Evolutionary conservation across 148 eudicot species (phyloP), one percentile per base, ranked within the genome.

Genomic region (Vaccinium darrowii): DNA sequence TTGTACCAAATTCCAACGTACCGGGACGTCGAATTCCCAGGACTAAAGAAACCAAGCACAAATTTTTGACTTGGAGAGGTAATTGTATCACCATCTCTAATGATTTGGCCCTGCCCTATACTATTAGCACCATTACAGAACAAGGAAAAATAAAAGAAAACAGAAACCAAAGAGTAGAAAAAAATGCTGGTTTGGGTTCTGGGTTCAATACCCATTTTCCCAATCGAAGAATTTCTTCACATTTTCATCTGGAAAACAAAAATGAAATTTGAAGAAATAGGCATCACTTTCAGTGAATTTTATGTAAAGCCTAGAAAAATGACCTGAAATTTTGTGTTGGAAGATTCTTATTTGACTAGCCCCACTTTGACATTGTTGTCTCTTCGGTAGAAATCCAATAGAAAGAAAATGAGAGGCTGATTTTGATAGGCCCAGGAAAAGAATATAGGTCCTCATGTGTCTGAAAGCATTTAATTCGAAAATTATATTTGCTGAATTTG

Each of bases 1-100:
- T 87, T 50, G 86, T 90, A 91, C 94, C 93, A 91, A 5, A 95
- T 90, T 81, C 95, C 98, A 2, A 94, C 91, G 76, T 93, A 95
- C 65, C 94, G 87, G n/a, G 56, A 71, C 0, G 88, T 84, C 30
- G 98, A 88, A 85, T 88, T 92, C n/a, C 54, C 84, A 6, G 94
- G 95, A 77, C 91, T 90, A 84, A 93, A 95, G 84, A 95, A 93
- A 3, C 98, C 98, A 12, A 95, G 90, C 50, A 78, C 84, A 76
- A 90, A 95, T 0, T 57, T 58, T 47, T 88, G 82, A 60, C 67
- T 76, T n/a, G 85, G 7, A 63, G 97, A 94, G 33, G 79, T n/a
- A 33, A 92, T 88, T 81, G 90, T 90, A 30, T 94, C 84, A 0
- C 91, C 91, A 86, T 92, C 94, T 79, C 65, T 88, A 23, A 92